Base-by-base conservation (phyloP, 148 eudicot genomes). In the Polygonum aviculare region DNA sequence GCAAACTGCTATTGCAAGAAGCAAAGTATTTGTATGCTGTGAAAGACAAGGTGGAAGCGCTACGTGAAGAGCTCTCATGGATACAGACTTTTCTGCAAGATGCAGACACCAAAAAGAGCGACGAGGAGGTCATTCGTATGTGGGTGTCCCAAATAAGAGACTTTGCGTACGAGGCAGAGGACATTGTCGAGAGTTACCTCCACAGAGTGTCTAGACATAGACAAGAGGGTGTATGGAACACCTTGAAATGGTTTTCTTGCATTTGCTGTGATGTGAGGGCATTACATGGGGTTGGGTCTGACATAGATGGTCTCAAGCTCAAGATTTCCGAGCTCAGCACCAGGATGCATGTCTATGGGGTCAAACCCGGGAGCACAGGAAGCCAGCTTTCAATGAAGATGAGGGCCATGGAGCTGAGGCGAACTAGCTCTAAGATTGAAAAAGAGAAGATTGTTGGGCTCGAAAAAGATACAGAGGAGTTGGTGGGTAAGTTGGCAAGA, bases 101-200 rank as follows among this genome's bases (percentile, higher is more conserved):
- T 19, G 77, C 77, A 3, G 77, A 75, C 2, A 18, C 67, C 39
- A 75, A 33, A 52, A 76, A 78, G 44, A 12, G 59, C 31, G 31
- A 75, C 5, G 65, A 71, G 22, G 72, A 69, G 39, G 54, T 81
- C 50, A 75, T 80, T 2, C 79, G 81, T 4, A 60, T 57, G 39
- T 81, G 81, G 84, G 77, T 78, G 31, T 22, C 72, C 41, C 84
- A 73, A 36, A 82, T 82, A 15, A 40, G 80, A 72, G 81, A 82
- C 16, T 82, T 79, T 33, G 79, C 84, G 0, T 82, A 78, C 33
- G 84, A 82, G 33, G 79, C 84, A 10, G 84, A 78, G 75, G 79
- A 82, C 60, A 72, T 69, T 2, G 39, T 76, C 2, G 84, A 82
- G 59, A 72, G 41, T 15, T 82, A 70, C 69, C 72, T 76, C 35